Conservation (phyloP, 2,329 filamentous ascomycete species). For the Fusarium sacchari region DNA sequence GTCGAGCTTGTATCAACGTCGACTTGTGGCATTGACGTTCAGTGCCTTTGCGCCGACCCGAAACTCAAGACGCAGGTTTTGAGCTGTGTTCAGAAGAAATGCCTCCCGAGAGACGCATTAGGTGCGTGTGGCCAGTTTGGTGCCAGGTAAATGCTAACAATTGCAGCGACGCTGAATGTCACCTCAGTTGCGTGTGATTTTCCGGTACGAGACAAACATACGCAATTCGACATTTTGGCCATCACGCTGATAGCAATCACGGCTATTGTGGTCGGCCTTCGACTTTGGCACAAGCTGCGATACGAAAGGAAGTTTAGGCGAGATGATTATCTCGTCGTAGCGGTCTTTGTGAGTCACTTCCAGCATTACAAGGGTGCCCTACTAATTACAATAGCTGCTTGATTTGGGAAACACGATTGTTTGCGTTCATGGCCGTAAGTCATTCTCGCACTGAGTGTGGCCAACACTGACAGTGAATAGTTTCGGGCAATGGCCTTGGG, state of each 20-base stretch:
- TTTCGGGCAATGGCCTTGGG: slow-evolving; percentile 5
- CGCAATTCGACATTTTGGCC: background rate
- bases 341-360: background rate
- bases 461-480: background rate
- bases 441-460: accelerated
- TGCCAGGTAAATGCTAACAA: background rate
- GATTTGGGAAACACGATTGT: background rate
- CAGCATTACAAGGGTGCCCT: no score
- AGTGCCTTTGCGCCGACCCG: slow-evolving; percentile 8
- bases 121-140: background rate
- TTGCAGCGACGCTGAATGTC: background rate
- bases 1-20: slow-evolving; percentile 1
- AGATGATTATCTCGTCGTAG: background rate
- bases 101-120: background rate
- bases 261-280: background rate
- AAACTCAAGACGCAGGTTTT: background rate
- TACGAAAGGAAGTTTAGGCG: background rate
- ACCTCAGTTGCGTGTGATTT: background rate
- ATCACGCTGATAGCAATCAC: background rate
- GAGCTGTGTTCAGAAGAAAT: background rate
- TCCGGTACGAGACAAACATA: background rate
- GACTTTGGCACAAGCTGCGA: background rate
- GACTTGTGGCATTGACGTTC: background rate
- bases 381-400: background rate
- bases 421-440: background rate